Percentiles rank a stretch among this genome's conserved stretches.
Conservation (phyloP, 2,329 filamentous ascomycete genomes). For the Botrytis elliptica region DNA sequence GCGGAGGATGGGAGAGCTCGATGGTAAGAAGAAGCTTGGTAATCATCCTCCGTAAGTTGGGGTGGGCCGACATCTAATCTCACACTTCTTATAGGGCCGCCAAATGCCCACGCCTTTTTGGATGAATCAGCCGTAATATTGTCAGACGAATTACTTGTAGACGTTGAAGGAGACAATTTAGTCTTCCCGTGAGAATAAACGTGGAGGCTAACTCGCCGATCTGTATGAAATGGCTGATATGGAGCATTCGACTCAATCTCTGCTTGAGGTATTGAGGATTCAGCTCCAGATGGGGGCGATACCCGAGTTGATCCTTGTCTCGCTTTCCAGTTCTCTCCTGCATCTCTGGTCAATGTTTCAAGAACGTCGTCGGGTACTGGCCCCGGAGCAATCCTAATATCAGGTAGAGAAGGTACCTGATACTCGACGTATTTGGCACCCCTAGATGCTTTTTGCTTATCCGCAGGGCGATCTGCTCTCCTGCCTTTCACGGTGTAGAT, state of each 20-base stretch:
- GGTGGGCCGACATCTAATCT: conserved; percentile 54
- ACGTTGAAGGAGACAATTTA: conserved; percentile 31
- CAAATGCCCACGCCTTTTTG: conserved; percentile 57
- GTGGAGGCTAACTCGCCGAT: conserved; percentile 76
- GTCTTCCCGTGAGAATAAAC: conserved; percentile 49
- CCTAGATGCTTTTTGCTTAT: conserved; percentile 54
- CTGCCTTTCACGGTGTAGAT: conserved; percentile 51
- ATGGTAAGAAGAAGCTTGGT: conserved; percentile 48
- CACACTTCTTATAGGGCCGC: conserved; percentile 51
- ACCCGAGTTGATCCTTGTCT: conserved; percentile 40
- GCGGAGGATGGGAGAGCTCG: conserved; percentile 61
- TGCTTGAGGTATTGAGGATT: conserved; percentile 68
- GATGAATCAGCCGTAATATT: conserved; percentile 21
- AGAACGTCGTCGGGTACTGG: conserved; percentile 47
- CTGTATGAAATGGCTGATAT: conserved; percentile 94
- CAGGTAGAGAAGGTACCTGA: conserved; percentile 61
- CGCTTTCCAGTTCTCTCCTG: conserved; percentile 40
- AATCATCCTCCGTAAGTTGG: conserved; percentile 52
- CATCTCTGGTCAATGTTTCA: conserved; percentile 35
- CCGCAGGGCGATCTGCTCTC: conserved; percentile 53
- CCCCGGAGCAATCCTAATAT: conserved; percentile 56
- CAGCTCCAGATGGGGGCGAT: conserved; percentile 46
- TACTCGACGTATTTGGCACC: conserved; percentile 51
- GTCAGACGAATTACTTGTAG: conserved; percentile 33
- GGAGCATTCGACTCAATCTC: conserved; percentile 95